A percentile compares a stretch with the other conserved stretches of the same genome.
Evolutionary conservation across 2,329 filamentous ascomycete species (phyloP).

Genomic region (Stagonosporopsis vannaccii): DNA sequence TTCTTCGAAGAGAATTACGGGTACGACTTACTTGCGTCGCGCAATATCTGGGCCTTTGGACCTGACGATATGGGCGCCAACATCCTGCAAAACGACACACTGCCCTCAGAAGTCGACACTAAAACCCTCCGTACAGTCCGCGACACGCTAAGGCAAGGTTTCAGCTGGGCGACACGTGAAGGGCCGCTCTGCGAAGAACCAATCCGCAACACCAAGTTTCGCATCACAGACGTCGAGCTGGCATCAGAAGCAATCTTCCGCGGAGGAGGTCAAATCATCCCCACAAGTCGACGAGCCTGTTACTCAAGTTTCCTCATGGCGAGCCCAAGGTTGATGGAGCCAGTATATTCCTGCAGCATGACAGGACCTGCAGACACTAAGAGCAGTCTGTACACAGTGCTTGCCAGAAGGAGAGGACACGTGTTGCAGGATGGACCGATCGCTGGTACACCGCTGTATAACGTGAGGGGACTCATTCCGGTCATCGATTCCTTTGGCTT

Average conservation of each 20-base stretch:
- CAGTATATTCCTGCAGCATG: constrained; percentile 90
- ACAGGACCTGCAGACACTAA: constrained; percentile 90
- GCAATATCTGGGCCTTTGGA: constrained; percentile 98
- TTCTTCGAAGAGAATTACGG: constrained; percentile 98
- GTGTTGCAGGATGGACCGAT: constrained; percentile 94
- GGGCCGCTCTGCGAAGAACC: constrained; percentile 98
- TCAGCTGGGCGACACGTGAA: constrained; percentile 95
- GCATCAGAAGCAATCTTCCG: constrained; percentile 92
- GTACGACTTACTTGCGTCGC: constrained; percentile 91
- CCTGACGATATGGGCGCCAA: constrained; percentile 95
- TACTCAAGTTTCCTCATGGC: constrained; percentile 98
- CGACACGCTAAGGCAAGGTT: constrained; percentile 93
- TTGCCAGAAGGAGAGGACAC: constrained; percentile 87
- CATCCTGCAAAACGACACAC: constrained; percentile 94
- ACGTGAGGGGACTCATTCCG: constrained; percentile 87
- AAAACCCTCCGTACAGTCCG: constrained; percentile 85
- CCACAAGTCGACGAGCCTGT: constrained; percentile 88
- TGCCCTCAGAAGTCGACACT: constrained; percentile 94
- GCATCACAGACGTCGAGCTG: constrained; percentile 87
- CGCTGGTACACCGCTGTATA: constrained; percentile 91
- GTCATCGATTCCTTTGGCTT: constrained; percentile 98
- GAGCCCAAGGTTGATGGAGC: constrained; percentile 94
- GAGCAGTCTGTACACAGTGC: constrained; percentile 87
- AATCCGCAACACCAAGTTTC: constrained; percentile 98
- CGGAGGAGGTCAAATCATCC: constrained; percentile 96